These are phyloP conservation scores for Xylariaceae sp. DNA, from an alignment of 2,329 filamentous ascomycete species.

Conservation along the genomic window DNA sequence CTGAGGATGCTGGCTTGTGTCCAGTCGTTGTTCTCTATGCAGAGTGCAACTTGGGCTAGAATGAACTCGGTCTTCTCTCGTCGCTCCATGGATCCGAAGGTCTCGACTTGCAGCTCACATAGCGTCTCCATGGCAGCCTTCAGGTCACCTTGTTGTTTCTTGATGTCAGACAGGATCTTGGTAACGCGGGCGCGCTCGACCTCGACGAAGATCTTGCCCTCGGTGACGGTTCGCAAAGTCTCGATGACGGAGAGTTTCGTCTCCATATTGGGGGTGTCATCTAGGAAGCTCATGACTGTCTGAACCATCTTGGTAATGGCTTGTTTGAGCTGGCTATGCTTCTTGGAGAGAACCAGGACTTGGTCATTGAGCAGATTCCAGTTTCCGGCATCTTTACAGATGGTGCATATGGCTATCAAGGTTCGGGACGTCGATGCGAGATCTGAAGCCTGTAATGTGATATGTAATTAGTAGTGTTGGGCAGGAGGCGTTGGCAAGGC, in stretches of 20 bases:
- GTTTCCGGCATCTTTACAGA: conserved; percentile 89
- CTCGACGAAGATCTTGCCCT: conserved; percentile 99
- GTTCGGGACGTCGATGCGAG: conserved; percentile 90
- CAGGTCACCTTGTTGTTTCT: conserved; percentile 90
- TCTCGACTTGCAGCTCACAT: conserved; percentile 97
- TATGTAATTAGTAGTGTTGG: conserved; percentile 21
- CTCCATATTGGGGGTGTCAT: conserved; percentile 78
- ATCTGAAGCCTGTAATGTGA: conserved; percentile 70
- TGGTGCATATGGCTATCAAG: conserved; percentile 81
- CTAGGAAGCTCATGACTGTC: conserved; percentile 86
- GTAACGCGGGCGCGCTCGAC: conserved; percentile 95
- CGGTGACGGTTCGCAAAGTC: conserved; percentile 90
- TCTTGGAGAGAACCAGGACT: conserved; percentile 93
- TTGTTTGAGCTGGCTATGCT: conserved; percentile 99
- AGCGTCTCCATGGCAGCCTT: conserved; percentile 87
- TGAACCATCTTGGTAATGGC: conserved; percentile 99
- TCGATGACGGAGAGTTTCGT: conserved; percentile 93
- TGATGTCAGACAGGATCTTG: conserved; percentile 93
- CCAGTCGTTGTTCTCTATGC: conserved; percentile 95
- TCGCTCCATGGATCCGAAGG: conserved; percentile 95
- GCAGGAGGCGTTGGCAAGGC: conserved; percentile 11
- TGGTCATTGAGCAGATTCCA: conserved; percentile 97
- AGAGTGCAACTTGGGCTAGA: conserved; percentile 86
- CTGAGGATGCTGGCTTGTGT: conserved; percentile 89
- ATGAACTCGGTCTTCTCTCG: conserved; percentile 99